A percentile compares a stretch with the other conserved stretches of the same genome.
Evolutionary conservation across 1,139 yeast genomes (phyloP).

Genomic region (Geotrichum restrictum): DNA sequence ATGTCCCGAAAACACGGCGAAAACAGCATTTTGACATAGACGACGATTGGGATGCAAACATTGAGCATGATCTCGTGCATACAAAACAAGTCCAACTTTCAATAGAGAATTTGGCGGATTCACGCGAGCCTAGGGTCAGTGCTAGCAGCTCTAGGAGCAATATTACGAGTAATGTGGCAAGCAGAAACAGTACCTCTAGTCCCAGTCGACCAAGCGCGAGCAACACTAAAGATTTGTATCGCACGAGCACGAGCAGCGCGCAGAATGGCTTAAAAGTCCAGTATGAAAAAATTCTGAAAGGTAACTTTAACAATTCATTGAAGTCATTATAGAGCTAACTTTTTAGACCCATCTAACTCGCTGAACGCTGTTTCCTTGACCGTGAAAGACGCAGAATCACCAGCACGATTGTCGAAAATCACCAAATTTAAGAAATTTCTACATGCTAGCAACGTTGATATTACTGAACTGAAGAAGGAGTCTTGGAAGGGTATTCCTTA

Average conservation of each 20-base stretch:
- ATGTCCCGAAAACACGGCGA: conserved; percentile 9
- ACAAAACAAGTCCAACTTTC: conserved; percentile 36
- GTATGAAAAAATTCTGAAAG: conserved; percentile 38
- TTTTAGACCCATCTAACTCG: conserved; percentile 27
- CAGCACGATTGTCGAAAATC: conserved; percentile 58
- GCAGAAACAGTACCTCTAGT: conserved; percentile 1
- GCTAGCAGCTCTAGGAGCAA: conserved; percentile 15
- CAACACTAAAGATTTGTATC: conserved; percentile 24
- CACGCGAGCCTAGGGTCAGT: conserved; percentile 16
- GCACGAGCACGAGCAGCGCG: conserved; percentile 22
- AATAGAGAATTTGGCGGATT: conserved; percentile 33
- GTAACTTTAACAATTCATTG: background rate
- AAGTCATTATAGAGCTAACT: background rate
- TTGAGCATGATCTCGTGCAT: conserved; percentile 51
- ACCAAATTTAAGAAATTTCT: conserved; percentile 64
- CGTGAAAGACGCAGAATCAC: conserved; percentile 40
- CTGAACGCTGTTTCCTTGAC: conserved; percentile 16
- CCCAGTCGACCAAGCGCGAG: conserved; percentile 16
- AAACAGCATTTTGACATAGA: conserved; percentile 54
- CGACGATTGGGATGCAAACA: conserved; percentile 89
- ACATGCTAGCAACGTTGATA: conserved; percentile 57
- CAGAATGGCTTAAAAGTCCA: conserved; percentile 35
- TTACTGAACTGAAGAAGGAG: conserved; percentile 64
- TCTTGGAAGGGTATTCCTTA: conserved; percentile 95
- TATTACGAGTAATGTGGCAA: background rate